Evolutionary conservation across 352 stramenopile genomes (phyloP).

Genomic region (Phytophthora agathidicida): DNA sequence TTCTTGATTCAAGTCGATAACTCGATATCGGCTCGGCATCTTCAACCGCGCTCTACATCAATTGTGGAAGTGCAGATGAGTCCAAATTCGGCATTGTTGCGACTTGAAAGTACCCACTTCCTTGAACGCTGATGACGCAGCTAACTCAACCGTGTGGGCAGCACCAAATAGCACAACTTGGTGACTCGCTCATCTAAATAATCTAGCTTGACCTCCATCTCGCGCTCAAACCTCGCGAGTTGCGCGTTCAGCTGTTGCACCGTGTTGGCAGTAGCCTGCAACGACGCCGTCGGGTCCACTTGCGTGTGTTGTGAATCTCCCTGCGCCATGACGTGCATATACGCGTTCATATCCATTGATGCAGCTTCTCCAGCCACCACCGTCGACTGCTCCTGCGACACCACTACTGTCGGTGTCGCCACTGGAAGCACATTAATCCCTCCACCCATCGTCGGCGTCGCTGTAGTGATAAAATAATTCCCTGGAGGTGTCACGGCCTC

Average conservation of each 20-base stretch:
- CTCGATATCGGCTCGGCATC: background rate
- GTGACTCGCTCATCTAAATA: constrained; percentile 67
- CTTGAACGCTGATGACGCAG: background rate
- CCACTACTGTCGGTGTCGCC: background rate
- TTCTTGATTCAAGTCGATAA: constrained; percentile 11
- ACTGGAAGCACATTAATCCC: background rate
- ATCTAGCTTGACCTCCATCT: constrained; percentile 63
- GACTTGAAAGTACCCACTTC: background rate
- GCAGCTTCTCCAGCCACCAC: background rate
- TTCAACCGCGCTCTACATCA: background rate
- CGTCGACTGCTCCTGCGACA: background rate
- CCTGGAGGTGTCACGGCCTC: constrained; percentile 3
- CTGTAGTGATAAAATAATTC: constrained; percentile 9
- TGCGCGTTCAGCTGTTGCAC: constrained; percentile 54
- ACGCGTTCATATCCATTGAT: constrained; percentile 18
- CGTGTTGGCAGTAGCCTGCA: constrained; percentile 36
- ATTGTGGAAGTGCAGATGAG: background rate
- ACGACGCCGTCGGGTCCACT: constrained; percentile 6
- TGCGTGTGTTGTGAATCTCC: background rate
- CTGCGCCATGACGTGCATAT: constrained; percentile 7
- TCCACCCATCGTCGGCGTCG: background rate
- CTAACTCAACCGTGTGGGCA: constrained; percentile 39
- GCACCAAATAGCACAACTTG: constrained; percentile 56
- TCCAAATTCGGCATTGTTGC: no score
- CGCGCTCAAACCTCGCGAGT: constrained; percentile 54